Percentiles rank a stretch among this genome's conserved stretches.
Conservation (phyloP, 2,329 filamentous ascomycete genomes). For the Lachnellula subtilissima region DNA sequence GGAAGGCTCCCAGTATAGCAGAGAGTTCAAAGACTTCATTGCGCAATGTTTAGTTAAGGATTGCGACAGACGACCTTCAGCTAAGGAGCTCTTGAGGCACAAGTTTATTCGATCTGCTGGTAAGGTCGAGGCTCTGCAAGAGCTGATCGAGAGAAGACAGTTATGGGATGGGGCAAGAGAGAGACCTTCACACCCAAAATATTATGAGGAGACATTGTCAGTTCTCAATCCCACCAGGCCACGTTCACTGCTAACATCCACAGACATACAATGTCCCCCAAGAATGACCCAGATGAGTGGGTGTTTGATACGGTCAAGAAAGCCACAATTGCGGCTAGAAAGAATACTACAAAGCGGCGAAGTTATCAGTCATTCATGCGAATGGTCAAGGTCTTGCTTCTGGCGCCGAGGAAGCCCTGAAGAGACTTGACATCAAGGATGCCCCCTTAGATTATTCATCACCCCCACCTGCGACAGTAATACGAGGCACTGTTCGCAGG, state of each 20-base stretch:
- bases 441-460: conserved; percentile 54
- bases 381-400: conserved; percentile 30
- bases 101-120: conserved; percentile 83
- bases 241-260: conserved; percentile 15
- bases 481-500: conserved; percentile 49
- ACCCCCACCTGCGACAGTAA: conserved; percentile 50
- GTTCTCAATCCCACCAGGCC: conserved; percentile 16
- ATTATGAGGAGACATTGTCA: conserved; percentile 88
- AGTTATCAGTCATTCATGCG: conserved; percentile 52
- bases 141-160: conserved; percentile 78
- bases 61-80: conserved; percentile 74
- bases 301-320: conserved; percentile 90
- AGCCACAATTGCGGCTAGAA: conserved; percentile 52
- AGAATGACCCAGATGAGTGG: conserved; percentile 77
- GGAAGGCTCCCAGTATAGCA: conserved; percentile 75
- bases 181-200: conserved; percentile 66
- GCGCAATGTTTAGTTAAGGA: conserved; percentile 89
- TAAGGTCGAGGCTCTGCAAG: conserved; percentile 81
- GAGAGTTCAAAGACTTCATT: conserved; percentile 91
- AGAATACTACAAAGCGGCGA: conserved; percentile 49
- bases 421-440: conserved; percentile 57
- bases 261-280: conserved; percentile 60
- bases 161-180: conserved; percentile 73
- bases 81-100: conserved; percentile 82
- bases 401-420: conserved; percentile 52